These are phyloP conservation scores for Sphaerosporella brunnea DNA, from an alignment of 495 filamentous ascomycete genomes.

Conservation along the genomic window DNA sequence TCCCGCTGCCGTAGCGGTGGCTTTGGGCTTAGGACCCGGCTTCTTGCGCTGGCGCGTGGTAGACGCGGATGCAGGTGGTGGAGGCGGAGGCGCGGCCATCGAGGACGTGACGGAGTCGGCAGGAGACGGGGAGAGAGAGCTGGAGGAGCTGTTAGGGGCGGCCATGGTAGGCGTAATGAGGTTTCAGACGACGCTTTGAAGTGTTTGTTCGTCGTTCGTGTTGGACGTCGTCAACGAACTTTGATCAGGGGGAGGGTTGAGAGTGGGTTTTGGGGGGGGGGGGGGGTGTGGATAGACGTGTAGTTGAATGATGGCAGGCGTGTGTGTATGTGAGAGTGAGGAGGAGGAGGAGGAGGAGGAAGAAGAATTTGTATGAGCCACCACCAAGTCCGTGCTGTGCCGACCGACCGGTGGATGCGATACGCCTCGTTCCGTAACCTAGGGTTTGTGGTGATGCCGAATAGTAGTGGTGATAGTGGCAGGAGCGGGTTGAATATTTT, in stretches of 20 bases:
- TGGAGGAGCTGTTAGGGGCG: conserved; percentile 16
- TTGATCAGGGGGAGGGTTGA: no score
- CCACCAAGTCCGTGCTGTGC: no score
- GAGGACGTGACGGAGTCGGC: conserved; percentile 21
- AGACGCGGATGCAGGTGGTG: conserved; percentile 14
- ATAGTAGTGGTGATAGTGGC: background rate
- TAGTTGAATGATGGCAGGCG: background rate
- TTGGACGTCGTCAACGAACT: background rate
- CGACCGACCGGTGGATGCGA: no score
- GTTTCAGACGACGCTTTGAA: background rate
- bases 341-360: no score
- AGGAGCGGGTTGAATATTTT: background rate
- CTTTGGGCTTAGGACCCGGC: conserved; percentile 21
- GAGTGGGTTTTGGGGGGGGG: background rate
- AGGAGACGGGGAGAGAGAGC: conserved; percentile 24
- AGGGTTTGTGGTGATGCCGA: background rate
- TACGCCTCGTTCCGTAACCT: background rate
- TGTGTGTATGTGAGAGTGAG: background rate
- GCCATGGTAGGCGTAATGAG: no score
- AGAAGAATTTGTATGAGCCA: no score
- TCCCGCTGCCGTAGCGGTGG: conserved; percentile 8
- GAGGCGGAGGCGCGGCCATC: conserved; percentile 25
- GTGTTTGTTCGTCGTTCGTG: background rate
- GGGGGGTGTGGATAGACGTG: background rate
- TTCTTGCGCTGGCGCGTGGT: conserved; percentile 22